Evolutionary conservation across 1,284 basidiomycete species (phyloP), one percentile per base, ranked within the genome.

Genomic region (Fomitopsis betulina): DNA sequence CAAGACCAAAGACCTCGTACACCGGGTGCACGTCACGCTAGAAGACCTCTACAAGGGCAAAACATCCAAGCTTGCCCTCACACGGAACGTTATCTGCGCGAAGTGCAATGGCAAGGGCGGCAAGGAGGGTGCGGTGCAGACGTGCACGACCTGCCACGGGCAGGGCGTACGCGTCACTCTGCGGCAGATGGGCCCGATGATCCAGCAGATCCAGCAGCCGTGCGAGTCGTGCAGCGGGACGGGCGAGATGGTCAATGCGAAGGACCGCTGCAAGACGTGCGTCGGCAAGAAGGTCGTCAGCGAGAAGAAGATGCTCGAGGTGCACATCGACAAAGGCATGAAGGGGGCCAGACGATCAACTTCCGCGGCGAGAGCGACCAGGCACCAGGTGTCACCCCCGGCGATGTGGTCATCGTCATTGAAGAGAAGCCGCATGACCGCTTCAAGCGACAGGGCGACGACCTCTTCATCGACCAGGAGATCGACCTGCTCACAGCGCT

Each of bases 301-400:
- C 60, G 97, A 99, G 77, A 94, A 97, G 77, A 99, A 99, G 81
- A 90, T 98, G 64, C 80, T 99, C 68, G 97, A 99, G 77, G 97
- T 99, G 27, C 94, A 98, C 73, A 93, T 99, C 82, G 97, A 99
- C 84, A 98, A 96, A 82, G 97, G 97, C 58, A 99, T 99, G 97
- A 94, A 94, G 79, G 90, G 91, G 97, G 97, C 33, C 95, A 98
- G 77, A 96, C 94, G 23, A 95, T 99, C 73, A 87, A 85, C 58
- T 99, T 99, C 77, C 75, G 83, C 59, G 96, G 97, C 59, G 97
- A 99, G 79, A 95, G 93, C 68, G 97, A 99, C 74, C 96, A 99
- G 75, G 87, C 93, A 6, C 96, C 97, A 5, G 89, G 83, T 38
- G 87, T 93, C 39, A 84, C 93, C 59, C 90, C 97, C 1, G 97